These are phyloP conservation scores for Claviceps sp. DNA, from an alignment of 2,329 filamentous ascomycete genomes.

Conservation along the genomic window DNA sequence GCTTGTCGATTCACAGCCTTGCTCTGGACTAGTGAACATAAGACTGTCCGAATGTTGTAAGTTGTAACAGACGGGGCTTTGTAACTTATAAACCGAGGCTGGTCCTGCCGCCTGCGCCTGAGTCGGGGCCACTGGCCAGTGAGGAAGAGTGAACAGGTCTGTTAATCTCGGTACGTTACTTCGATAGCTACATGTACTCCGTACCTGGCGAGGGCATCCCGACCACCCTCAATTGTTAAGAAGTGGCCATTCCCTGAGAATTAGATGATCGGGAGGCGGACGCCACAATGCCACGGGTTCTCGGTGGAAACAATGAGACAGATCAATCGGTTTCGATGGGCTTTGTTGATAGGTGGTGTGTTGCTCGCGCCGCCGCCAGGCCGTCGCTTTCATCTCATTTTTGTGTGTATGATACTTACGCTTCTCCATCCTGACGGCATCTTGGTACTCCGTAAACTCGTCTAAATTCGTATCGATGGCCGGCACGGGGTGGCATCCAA, in stretches of 20 bases:
- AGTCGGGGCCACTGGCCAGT: too few species aligned
- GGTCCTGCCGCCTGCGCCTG: too few species aligned
- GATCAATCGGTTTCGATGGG: not conserved
- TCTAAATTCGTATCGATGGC: not conserved
- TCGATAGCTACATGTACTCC: too few species aligned
- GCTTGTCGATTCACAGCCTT: not conserved
- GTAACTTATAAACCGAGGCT: too few species aligned
- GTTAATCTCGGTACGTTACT: too few species aligned
- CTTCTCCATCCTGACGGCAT: not conserved
- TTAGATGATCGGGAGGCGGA: not conserved
- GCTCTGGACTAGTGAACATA: not conserved
- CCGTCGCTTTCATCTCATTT: not conserved
- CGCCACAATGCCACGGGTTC: not conserved
- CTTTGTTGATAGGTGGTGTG: not conserved
- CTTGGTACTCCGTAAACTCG: too few species aligned
- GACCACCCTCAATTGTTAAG: not conserved
- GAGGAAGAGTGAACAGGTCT: too few species aligned
- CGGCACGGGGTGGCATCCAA: not conserved
- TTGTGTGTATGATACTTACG: not conserved
- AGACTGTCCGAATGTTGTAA: not conserved
- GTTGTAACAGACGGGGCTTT: too few species aligned
- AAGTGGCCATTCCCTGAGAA: not conserved
- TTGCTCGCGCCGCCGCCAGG: not conserved
- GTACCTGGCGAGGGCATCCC: too few species aligned
- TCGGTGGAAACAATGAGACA: not conserved